phyloP scores from a whole-genome alignment of 1,139 yeast species.

The Nakaseomyces uthaithaninus region DNA sequence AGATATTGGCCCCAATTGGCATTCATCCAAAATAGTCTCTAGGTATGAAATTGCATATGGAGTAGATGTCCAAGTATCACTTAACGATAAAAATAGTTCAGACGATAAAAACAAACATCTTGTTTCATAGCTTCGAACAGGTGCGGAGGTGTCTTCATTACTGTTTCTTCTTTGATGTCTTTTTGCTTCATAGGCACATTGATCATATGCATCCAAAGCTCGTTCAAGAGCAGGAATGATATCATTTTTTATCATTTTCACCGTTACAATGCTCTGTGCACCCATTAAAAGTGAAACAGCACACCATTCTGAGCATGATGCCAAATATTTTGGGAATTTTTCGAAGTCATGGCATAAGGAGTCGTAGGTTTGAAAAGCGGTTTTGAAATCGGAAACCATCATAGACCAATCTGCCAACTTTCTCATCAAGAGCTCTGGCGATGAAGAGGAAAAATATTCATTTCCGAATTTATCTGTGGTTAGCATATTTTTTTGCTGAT shows the following conservation, averaged over 20 bases:
- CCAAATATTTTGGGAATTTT: constrained; percentile 43
- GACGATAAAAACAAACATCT: constrained; percentile 34
- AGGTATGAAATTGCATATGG: constrained; percentile 36
- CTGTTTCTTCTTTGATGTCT: constrained; percentile 11
- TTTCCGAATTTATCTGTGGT: constrained; percentile 20
- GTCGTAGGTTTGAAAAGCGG: constrained; percentile 80
- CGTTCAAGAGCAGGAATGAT: constrained; percentile 47
- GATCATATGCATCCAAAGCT: constrained; percentile 36
- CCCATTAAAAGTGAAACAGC: constrained; percentile 64
- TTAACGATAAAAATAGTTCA: constrained; percentile 34
- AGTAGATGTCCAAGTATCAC: constrained; percentile 36
- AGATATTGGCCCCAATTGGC: constrained; percentile 27
- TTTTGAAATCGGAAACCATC: constrained; percentile 79
- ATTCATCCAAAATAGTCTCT: constrained; percentile 34
- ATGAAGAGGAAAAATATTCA: constrained; percentile 30
- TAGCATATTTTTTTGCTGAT: constrained; percentile 43
- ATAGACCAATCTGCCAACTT: constrained; percentile 89
- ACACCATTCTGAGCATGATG: constrained; percentile 83
- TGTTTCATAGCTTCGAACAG: constrained; percentile 34
- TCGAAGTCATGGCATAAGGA: constrained; percentile 69
- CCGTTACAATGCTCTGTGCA: constrained; percentile 54
- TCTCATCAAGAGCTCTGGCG: constrained; percentile 69
- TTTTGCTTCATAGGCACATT: constrained; percentile 13
- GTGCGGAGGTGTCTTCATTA: constrained; percentile 14
- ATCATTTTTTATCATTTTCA: constrained; percentile 53